Evolutionary conservation across 768 basidiomycete genomes (phyloP), one percentile per base, ranked within the genome.

Genomic region (Chalciporus chontae): DNA sequence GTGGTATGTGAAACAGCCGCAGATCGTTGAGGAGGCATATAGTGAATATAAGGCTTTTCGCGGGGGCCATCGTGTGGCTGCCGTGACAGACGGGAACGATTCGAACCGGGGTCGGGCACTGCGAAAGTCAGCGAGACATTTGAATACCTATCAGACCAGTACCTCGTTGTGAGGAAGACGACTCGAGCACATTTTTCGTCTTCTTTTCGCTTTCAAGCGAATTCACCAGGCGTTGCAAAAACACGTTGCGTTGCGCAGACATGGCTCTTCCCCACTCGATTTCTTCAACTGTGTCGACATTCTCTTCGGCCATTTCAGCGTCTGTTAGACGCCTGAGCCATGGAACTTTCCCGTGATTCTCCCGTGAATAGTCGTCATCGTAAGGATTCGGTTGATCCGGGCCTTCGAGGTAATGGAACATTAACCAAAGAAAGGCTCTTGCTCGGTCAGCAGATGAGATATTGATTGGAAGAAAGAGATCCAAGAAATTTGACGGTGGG

Each of bases 351-450:
- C 80, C 80, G 0, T 77, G 75, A 58, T 84, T 68, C 51, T 65
- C 62, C 18, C 70, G 69, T 13, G 85, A 78, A 65, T 81, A 81
- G 15, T 81, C 78, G 60, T 89, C 84, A 45, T 81, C 78, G 63
- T 87, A 93, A 5, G 90, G 86, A 65, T 91, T 93, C n/a, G 76
- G 68, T 10, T 71, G 66, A 31, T 76, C 73, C 1, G 79, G 74
- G 29, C 74, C 75, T 66, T 93, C 90, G 55, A 94, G 73, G 66
- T 94, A 92, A 62, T 89, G 77, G 66, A 81, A 92, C 43, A 91
- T 69, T 49, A 92, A 75, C 87, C 89, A 92, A 24, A 95, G 76
- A 65, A 95, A 90, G 3, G 83, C 87, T 48, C 73, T 73, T 5
- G 87, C 90, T 26, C 93, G 85, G 54, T 86, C 84, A 4, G 67